Evolutionary conservation across 1,139 yeast species (phyloP).

Genomic region (Diutina siamensis): DNA sequence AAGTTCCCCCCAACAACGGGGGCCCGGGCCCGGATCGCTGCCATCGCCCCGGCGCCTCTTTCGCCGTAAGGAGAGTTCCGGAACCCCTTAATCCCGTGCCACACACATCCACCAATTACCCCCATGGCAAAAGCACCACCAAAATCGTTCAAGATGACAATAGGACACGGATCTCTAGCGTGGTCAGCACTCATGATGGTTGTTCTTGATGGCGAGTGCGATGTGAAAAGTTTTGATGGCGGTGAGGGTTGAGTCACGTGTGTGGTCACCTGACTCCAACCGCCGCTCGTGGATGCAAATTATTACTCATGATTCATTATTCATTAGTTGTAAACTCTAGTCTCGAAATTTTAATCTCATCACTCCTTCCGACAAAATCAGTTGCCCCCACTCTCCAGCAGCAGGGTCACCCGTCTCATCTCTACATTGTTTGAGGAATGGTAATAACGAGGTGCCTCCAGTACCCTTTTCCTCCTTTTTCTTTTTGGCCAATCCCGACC

Average conservation of each 20-base stretch:
- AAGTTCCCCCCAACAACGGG: slow-evolving; percentile 99
- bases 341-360: slow-evolving; percentile 27
- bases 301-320: neutral
- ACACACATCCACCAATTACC: slow-evolving; percentile 90
- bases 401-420: slow-evolving; percentile 93
- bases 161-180: slow-evolving; percentile 98
- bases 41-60: slow-evolving; percentile 77
- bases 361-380: slow-evolving; percentile 54
- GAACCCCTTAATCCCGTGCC: slow-evolving; percentile 99
- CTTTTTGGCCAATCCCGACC: slow-evolving; percentile 49
- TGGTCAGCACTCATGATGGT: slow-evolving; percentile 81
- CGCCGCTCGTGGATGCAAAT: too few relatives aligned
- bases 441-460: slow-evolving; percentile 87
- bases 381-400: slow-evolving; percentile 81
- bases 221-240: neutral
- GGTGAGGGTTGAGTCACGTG: neutral
- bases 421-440: slow-evolving; percentile 87
- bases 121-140: slow-evolving; percentile 99
- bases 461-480: slow-evolving; percentile 65
- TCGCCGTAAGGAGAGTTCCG: slow-evolving; percentile 97
- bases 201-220: neutral
- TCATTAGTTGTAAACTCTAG: neutral
- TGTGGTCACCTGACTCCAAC: neutral
- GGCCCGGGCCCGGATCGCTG: slow-evolving; percentile 91
- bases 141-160: slow-evolving; percentile 88